phyloP scores from a whole-genome alignment of 208 protist genomes.

The Jaenimonas drosophilae region DNA sequence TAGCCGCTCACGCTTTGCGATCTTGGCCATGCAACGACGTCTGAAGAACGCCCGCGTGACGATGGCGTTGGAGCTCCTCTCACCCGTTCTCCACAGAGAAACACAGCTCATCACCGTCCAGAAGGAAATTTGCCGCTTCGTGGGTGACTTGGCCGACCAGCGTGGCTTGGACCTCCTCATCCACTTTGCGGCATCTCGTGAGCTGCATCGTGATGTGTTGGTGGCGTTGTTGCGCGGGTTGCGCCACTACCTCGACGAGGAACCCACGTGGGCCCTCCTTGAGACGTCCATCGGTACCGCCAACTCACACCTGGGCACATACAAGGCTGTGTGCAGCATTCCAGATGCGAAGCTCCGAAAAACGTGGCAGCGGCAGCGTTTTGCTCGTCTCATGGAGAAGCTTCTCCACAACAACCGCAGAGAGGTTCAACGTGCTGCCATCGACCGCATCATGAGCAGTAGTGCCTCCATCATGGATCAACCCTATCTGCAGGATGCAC shows the following conservation, averaged over 20 bases:
- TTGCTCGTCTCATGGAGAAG: background rate
- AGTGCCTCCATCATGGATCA: too few species aligned
- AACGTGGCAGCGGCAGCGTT: background rate
- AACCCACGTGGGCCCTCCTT: background rate
- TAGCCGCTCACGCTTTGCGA: background rate
- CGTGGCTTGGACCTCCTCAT: background rate
- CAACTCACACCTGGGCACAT: background rate
- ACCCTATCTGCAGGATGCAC: too few species aligned
- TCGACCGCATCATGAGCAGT: too few species aligned
- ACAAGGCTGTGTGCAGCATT: background rate
- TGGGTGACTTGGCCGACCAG: background rate
- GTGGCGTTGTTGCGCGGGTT: background rate
- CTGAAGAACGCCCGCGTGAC: background rate
- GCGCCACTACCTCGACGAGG: background rate
- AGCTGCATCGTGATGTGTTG: constrained; percentile 1
- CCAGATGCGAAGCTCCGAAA: background rate
- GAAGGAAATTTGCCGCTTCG: background rate
- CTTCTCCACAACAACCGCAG: background rate
- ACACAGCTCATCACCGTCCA: constrained; percentile 1
- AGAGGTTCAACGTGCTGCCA: too few species aligned
- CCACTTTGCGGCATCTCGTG: background rate
- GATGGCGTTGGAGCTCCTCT: background rate
- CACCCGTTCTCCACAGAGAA: background rate
- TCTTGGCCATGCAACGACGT: background rate
- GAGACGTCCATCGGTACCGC: background rate